Conservation (phyloP, 192 early-diverging fungal genomes). For the Thamnidium elegans region DNA sequence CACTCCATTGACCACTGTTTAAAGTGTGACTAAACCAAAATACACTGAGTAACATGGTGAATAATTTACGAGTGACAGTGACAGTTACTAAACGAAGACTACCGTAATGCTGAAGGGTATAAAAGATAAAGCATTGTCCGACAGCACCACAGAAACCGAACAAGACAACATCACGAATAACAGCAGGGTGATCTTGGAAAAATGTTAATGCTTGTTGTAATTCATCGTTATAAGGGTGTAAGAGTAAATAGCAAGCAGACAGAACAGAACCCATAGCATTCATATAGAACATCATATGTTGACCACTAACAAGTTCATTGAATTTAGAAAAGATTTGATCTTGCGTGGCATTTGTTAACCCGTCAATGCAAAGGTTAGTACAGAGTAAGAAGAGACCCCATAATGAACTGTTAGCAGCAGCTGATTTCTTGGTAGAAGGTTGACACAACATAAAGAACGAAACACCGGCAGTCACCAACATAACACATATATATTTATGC, state of each 20-base stretch:
- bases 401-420: slow-evolving; percentile 57
- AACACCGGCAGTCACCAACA: slow-evolving; percentile 86
- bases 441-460: slow-evolving; percentile 92
- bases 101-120: slow-evolving; percentile 88
- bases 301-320: slow-evolving; percentile 62
- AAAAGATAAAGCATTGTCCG: slow-evolving; percentile 99
- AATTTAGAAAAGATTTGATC: slow-evolving; percentile 88
- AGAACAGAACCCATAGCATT: slow-evolving; percentile 76
- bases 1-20: slow-evolving; percentile 78
- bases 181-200: slow-evolving; percentile 71
- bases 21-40: slow-evolving; percentile 84
- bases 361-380: slow-evolving; percentile 89
- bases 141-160: slow-evolving; percentile 91
- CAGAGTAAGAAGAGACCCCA: slow-evolving; percentile 80
- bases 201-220: slow-evolving; percentile 72
- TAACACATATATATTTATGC: slow-evolving; percentile 88
- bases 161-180: slow-evolving; percentile 79
- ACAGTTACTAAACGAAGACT: slow-evolving; percentile 88
- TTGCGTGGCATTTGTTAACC: slow-evolving; percentile 93
- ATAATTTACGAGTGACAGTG: slow-evolving; percentile 95
- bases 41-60: slow-evolving; percentile 90
- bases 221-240: slow-evolving; percentile 78
- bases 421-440: slow-evolving; percentile 45
- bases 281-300: slow-evolving; percentile 98
- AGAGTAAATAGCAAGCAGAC: slow-evolving; percentile 67